These are phyloP conservation scores for Poterioochromonas sp. DNA, from an alignment of 352 stramenopile genomes.

Conservation along the genomic window DNA sequence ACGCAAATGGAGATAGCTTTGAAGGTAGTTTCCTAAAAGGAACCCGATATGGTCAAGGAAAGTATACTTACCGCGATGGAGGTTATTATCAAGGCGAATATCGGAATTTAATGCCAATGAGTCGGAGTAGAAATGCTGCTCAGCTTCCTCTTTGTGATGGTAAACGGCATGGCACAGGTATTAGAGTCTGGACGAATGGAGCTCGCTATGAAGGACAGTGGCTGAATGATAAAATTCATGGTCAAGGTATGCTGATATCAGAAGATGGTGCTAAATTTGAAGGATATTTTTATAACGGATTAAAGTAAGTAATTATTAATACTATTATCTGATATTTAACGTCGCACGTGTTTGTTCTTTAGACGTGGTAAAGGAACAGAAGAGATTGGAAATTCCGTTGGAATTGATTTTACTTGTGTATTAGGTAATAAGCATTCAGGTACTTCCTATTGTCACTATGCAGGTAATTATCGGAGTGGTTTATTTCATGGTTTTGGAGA, in stretches of 20 bases:
- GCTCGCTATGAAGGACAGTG: slow-evolving; percentile 13
- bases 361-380: neutral
- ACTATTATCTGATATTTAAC: slow-evolving; percentile 1
- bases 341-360: neutral
- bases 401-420: neutral
- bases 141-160: slow-evolving; percentile 3
- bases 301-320: neutral
- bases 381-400: neutral
- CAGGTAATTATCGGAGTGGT: neutral
- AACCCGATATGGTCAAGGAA: neutral
- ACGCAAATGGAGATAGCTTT: neutral
- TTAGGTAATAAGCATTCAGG: neutral
- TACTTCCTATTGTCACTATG: neutral
- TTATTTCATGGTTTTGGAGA: slow-evolving; percentile 11
- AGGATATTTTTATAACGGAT: neutral
- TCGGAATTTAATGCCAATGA: neutral
- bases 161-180: slow-evolving; percentile 36
- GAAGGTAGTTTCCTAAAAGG: neutral
- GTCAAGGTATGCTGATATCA: slow-evolving; percentile 64
- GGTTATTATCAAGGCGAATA: slow-evolving; percentile 26
- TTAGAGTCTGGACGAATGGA: slow-evolving; percentile 37
- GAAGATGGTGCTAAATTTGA: slow-evolving; percentile 39
- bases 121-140: neutral
- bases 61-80: neutral
- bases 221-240: slow-evolving; percentile 44